Percentiles rank a stretch among this genome's conserved stretches.
Evolutionary conservation across 371 early-diverging fungal genomes (phyloP).

Genomic region (Mucor mucedo): DNA sequence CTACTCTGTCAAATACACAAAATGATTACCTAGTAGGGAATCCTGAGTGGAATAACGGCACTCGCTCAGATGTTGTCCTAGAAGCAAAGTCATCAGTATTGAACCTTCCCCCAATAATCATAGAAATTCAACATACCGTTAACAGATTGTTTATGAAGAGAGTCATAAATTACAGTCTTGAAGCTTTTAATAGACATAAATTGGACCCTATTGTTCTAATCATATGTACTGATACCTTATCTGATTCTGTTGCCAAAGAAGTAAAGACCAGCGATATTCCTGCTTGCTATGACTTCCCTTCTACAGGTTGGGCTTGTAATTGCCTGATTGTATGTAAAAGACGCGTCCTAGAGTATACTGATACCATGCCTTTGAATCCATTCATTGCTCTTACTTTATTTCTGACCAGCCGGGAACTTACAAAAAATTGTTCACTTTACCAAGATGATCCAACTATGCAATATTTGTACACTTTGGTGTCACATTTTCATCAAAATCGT

Average conservation of each 20-base stretch:
- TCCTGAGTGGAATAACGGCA: constrained; percentile 24
- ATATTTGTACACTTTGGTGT: constrained; percentile 24
- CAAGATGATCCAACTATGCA: constrained; percentile 28
- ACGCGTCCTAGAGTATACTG: too few relatives aligned
- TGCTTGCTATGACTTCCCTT: background rate
- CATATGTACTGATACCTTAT: constrained; percentile 15
- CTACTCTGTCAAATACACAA: constrained; percentile 24
- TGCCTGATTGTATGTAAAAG: too few relatives aligned
- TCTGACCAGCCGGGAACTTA: constrained; percentile 7
- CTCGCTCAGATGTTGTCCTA: constrained; percentile 21
- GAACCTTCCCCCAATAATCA: constrained; percentile 19
- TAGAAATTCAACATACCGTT: constrained; percentile 19
- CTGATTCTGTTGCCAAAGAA: constrained; percentile 18
- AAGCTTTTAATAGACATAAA: constrained; percentile 20
- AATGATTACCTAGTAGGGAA: constrained; percentile 24
- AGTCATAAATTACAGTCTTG: constrained; percentile 21
- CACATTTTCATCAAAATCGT: constrained; percentile 17
- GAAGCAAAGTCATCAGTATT: constrained; percentile 18
- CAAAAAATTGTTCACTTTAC: constrained; percentile 19
- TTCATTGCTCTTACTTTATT: too few relatives aligned
- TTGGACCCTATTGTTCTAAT: constrained; percentile 21
- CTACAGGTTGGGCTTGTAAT: too few relatives aligned
- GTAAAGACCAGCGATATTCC: constrained; percentile 7
- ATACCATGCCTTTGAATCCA: too few relatives aligned
- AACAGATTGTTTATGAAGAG: constrained; percentile 17